Conservation (phyloP, 257 asterid species). For the Solanum chaucha region DNA sequence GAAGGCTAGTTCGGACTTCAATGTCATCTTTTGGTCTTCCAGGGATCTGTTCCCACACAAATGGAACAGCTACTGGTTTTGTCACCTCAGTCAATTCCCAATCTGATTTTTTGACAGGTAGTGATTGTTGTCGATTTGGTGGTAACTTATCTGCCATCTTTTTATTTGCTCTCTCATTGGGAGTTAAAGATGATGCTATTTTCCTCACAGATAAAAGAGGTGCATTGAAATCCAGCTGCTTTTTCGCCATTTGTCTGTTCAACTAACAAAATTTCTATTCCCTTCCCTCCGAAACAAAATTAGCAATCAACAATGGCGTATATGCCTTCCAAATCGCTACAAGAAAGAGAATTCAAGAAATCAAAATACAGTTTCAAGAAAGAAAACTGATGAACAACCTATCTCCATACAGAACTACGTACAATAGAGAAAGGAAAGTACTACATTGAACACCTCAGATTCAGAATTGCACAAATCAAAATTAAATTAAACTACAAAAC, state of each 20-base stretch:
- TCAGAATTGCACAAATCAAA: neutral
- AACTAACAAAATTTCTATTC: neutral
- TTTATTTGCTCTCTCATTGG: conserved; percentile 31
- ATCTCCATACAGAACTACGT: neutral
- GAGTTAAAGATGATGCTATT: conserved; percentile 32
- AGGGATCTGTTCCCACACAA: conserved; percentile 77
- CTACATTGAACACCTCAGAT: neutral
- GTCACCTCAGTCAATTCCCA: conserved; percentile 43
- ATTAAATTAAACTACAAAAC: neutral
- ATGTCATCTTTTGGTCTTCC: conserved; percentile 55
- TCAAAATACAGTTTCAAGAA: neutral
- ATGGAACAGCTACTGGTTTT: conserved; percentile 79
- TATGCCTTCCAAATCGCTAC: neutral
- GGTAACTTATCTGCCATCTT: conserved; percentile 19
- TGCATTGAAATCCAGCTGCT: conserved; percentile 66
- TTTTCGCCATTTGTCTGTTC: conserved; percentile 48
- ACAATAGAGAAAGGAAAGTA: neutral
- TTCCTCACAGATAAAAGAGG: conserved; percentile 76
- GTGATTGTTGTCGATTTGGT: conserved; percentile 39
- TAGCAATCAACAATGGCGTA: neutral
- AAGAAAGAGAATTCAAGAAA: neutral
- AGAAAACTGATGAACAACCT: neutral
- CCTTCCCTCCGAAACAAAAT: neutral
- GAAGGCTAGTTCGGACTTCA: conserved; percentile 21
- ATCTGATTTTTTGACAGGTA: conserved; percentile 21